Base-by-base conservation (phyloP, 768 basidiomycete genomes). In the Pleurotus djamor region DNA sequence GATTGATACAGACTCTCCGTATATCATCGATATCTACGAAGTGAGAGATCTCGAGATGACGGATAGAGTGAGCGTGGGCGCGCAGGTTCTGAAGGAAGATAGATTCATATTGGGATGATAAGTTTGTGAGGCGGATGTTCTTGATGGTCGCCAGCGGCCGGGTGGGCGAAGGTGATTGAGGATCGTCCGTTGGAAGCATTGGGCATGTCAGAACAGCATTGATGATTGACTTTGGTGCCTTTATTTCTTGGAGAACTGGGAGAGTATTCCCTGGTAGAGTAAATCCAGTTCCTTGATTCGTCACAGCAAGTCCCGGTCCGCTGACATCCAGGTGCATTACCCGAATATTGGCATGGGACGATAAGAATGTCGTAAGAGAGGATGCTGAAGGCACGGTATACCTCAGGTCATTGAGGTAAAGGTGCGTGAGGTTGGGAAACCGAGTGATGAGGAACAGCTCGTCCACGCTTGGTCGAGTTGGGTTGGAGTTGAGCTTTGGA, bases 1-100 rank as follows among this genome's bases (percentile, higher is more conserved):
- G 74, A 48, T 75, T 74, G 28, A 78, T 78, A 3, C 76, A 76
- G 17, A 88, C 72, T 52, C 75, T 73, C 54, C 73, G 65, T 28
- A 87, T 68, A 61, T 87, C 87, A 34, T 88, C 86, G 66, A 87
- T 77, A 48, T 87, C 86, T 56, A 74, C 74, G 84, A 84, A 87
- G 1, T 81, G 82, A 0, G 70, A 71, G 21, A 88, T 72, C 67
- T 87, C 86, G 21, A 88, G 64, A 7, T 80, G 71, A 50, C 71
- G 74, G 45, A 89, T 66, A 4, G 63, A 67, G 16, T 49, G 56
- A 1, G 75, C 74, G 48, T 66, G 68, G 4, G 38, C 62, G 36
- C 69, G 74, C 55, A 89, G 68, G 64, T 73, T 74, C 21, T 65
- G 62, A 8, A 85, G 69, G 72, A 85, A 84, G 28, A 64, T 47